A percentile compares a stretch with the other conserved stretches of the same genome.
phyloP scores from a whole-genome alignment of 176 grass and related monocot species.

The Themeda triandra region DNA sequence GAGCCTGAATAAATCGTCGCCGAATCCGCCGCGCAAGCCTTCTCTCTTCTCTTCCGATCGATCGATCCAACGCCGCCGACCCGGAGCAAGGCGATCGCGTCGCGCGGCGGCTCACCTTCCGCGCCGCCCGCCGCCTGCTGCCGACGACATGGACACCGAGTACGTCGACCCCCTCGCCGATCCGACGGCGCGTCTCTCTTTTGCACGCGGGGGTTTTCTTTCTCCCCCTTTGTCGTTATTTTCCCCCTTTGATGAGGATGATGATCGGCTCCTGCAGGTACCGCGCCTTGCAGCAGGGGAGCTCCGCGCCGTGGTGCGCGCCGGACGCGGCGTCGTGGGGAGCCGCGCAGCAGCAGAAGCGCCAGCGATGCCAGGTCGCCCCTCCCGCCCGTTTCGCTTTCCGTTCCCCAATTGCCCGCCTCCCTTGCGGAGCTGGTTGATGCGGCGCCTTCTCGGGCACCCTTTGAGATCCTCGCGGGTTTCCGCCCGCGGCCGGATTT shows the following conservation, averaged over 20 bases:
- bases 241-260: not conserved
- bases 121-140: not conserved
- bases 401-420: not conserved
- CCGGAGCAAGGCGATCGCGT: not conserved
- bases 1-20: not conserved
- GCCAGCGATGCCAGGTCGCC: constrained; percentile 50
- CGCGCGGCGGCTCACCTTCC: not conserved
- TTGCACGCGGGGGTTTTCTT: not conserved
- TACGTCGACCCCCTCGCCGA: not conserved
- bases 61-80: not conserved
- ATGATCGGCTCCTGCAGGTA: constrained; percentile 29
- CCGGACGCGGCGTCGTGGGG: not conserved
- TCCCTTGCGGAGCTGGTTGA: not conserved
- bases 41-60: not conserved
- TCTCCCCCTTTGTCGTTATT: not conserved
- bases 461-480: not conserved
- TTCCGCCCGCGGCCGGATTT: not conserved
- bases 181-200: not conserved
- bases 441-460: not conserved
- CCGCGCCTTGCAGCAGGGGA: constrained; percentile 32
- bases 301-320: constrained; percentile 32
- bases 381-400: not conserved
- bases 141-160: constrained; percentile 33
- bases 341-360: constrained; percentile 40
- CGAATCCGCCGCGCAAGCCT: not conserved